Evolutionary conservation across 2,329 filamentous ascomycete species (phyloP), one percentile per base, ranked within the genome.

Genomic region (Tolypocladium ophioglossoides): DNA sequence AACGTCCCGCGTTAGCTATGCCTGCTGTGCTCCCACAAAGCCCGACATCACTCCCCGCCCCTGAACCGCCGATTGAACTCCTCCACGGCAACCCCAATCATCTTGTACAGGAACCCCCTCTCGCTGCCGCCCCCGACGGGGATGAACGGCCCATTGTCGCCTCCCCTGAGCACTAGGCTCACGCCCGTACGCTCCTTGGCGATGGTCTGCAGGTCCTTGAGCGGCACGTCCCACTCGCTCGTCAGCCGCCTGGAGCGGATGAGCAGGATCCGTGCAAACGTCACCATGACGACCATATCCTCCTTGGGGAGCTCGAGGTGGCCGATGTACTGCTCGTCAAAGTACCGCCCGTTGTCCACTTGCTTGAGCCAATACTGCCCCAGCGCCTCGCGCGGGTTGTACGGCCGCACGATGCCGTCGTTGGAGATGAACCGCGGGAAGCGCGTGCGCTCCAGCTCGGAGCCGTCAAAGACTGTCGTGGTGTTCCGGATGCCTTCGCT

Each of bases 361-460:
- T 96, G 95, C 78, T 99, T 99, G 59, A 99, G 84, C 95, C 94
- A 99, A 76, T 90, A 96, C 69, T 99, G 94, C 0, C 94, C 94
- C 3, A 99, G 83, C 0, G 94, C 91, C 75, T 99, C 94, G 49
- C 94, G 89, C 67, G 95, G 89, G 54, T 86, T 91, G 76, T 96
- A 99, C 0, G 94, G 91, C 3, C 92, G 86, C 37, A 99, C 91
- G 56, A 99, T 89, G 41, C 94, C 94, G 68, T 99, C 92, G 44
- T 85, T 83, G 18, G 90, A 89, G 57, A 99, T 90, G 73, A 95
- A 96, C 20, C 94, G 87, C 7, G 91, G 88, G 52, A 95, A 80
- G n/a, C 94, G 89, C 27, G 96, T 91, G 50, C 94, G 90, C 63
- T 99, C 95, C 8, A 99, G 84, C 52, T 95, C 94, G 56, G 92